Base-by-base conservation (phyloP, 805 yeast genomes). In the Metschnikowia noctiluminum region DNA sequence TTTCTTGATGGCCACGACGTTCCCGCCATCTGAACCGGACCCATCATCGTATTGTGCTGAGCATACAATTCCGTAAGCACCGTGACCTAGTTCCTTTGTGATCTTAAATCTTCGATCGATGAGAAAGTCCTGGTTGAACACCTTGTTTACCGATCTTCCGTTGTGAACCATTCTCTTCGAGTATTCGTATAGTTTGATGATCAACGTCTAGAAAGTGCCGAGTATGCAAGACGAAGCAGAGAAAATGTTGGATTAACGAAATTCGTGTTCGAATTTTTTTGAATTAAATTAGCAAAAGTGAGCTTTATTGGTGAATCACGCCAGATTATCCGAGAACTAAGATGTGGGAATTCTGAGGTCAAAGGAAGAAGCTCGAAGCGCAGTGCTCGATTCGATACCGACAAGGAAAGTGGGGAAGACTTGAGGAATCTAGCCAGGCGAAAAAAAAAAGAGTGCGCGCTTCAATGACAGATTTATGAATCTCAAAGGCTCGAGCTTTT, bases 1-100 rank as follows among this genome's bases (percentile, higher is more conserved):
- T 64, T 94, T 94, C 69, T 94, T 94, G 62, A 94, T 90, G 26
- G 99, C 99, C 30, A 94, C 97, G 49, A 60, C 69, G 46, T 66
- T 66, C 12, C 73, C 73, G 15, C 62, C 70, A 7, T 57, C 55
- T 30, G 58, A 50, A 6, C 58, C 52, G 10, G 59, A 45, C 7
- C 90, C 91, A 40, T 86, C 92, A 44, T 84, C 88, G 65, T 90
- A 91, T 58, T 84, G 81, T 14, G 99, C 99, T 0, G 96, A 87
- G 62, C 97, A 92, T 6, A 94, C 99, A 4, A 92, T 85, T 38
- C 99, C 99, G 62, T 94, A 94, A 0, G 99, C 98, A 11, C 99
- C 99, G 60, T 94, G 97, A 6, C 99, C 99, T 36, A 94, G 78
- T 59, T 94, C 98, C 61, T 91, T 88, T 50, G 89, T 89, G 57